phyloP scores from a whole-genome alignment of 768 basidiomycete species.

The Collybia sordida region DNA sequence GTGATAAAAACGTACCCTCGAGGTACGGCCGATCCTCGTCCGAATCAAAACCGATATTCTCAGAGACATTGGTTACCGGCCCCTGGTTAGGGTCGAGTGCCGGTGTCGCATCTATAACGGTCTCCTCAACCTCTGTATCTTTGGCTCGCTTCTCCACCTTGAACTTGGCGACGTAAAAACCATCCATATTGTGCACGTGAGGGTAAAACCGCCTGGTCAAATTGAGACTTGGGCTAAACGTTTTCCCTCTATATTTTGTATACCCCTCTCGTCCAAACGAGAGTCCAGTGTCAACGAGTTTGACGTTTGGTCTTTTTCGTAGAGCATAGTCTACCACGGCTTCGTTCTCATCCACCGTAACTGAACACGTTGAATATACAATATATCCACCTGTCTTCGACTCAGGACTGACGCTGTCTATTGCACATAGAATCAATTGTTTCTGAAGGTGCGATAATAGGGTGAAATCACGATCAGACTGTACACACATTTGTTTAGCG shows the following conservation, averaged over 20 bases:
- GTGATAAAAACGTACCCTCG: constrained; percentile 56
- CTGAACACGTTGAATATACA: constrained; percentile 98
- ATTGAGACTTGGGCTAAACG: constrained; percentile 73
- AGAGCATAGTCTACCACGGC: constrained; percentile 97
- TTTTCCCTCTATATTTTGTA: constrained; percentile 88
- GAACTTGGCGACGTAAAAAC: constrained; percentile 98
- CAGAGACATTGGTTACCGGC: constrained; percentile 28
- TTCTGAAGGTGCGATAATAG: constrained; percentile 98
- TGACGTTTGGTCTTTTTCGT: constrained; percentile 89
- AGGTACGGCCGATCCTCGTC: constrained; percentile 79
- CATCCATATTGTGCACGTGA: constrained; percentile 99
- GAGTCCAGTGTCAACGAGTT: constrained; percentile 89
- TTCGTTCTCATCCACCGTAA: constrained; percentile 98
- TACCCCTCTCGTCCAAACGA: constrained; percentile 94
- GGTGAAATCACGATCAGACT: constrained; percentile 95
- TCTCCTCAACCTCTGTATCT: constrained; percentile 27
- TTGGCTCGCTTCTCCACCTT: constrained; percentile 84
- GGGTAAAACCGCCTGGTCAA: constrained; percentile 92
- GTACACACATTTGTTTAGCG: not conserved
- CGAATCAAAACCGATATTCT: constrained; percentile 64
- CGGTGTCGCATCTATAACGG: constrained; percentile 16
- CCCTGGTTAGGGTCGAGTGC: constrained; percentile 24
- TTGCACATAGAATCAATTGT: constrained; percentile 96
- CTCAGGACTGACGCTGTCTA: constrained; percentile 89
- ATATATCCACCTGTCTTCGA: constrained; percentile 92